phyloP scores from a whole-genome alignment of 768 basidiomycete genomes.

The Tricholoma flavovirens region DNA sequence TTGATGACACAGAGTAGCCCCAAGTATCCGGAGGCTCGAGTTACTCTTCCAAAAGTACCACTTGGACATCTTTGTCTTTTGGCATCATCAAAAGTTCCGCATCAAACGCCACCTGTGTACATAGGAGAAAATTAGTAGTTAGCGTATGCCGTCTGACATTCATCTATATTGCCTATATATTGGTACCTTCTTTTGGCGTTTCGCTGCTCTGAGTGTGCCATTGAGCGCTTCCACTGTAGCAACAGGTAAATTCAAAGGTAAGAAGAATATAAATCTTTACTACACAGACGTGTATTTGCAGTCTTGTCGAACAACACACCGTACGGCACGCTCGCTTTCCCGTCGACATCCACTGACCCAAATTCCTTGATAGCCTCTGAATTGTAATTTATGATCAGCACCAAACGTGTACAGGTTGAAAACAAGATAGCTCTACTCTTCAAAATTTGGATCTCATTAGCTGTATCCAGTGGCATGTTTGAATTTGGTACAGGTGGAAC shows the following conservation, averaged over 20 bases:
- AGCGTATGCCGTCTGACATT: not conserved
- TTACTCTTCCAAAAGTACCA: constrained; percentile 31
- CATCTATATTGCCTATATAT: not conserved
- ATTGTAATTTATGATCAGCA: not conserved
- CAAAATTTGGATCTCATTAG: constrained; percentile 32
- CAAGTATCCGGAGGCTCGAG: not conserved
- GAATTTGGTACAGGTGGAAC: not conserved
- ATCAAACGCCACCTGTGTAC: constrained; percentile 34
- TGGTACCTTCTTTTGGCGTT: constrained; percentile 43
- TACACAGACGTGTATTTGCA: constrained; percentile 38
- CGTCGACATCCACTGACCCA: constrained; percentile 34
- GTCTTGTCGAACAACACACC: constrained; percentile 44
- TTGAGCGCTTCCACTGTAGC: constrained; percentile 44
- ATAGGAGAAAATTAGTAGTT: not conserved
- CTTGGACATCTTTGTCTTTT: constrained; percentile 41
- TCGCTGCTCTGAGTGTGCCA: constrained; percentile 41
- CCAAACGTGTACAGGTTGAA: not conserved
- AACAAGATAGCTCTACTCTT: constrained; percentile 18
- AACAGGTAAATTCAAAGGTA: not conserved
- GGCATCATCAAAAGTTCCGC: constrained; percentile 48
- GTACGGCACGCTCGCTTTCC: constrained; percentile 32
- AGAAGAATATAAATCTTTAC: not conserved
- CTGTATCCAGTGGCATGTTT: constrained; percentile 26
- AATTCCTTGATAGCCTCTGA: constrained; percentile 40
- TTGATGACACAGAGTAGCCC: no score